Evolutionary conservation across 2,329 filamentous ascomycete genomes (phyloP).

Genomic region (Leptographium galeiforme): DNA sequence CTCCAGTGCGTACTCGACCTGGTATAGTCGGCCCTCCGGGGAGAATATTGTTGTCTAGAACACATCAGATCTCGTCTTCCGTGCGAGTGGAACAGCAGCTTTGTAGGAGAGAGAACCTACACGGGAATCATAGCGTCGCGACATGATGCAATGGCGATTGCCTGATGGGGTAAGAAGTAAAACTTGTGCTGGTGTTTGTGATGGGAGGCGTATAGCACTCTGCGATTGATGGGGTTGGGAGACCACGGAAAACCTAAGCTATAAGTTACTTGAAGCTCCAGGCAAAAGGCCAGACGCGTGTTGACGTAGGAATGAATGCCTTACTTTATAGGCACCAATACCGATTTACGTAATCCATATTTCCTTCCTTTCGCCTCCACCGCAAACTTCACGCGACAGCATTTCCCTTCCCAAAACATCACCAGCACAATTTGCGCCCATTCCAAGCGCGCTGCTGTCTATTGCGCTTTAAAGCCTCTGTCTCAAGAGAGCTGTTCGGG

Average conservation of each 20-base stretch:
- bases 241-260: slow-evolving; percentile 2
- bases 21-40: slow-evolving; percentile 93
- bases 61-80: slow-evolving; percentile 3
- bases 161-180: no score
- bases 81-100: neutral
- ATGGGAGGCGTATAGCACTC: neutral
- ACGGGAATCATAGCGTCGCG: slow-evolving; percentile 92
- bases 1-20: slow-evolving; percentile 98
- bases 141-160: slow-evolving; percentile 47
- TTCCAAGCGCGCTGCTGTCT: neutral
- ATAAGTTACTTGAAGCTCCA: slow-evolving; percentile 19
- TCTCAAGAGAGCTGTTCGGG: neutral
- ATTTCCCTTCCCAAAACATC: neutral
- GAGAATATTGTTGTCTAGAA: slow-evolving; percentile 96
- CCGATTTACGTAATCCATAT: neutral
- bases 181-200: neutral
- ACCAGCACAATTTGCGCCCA: neutral
- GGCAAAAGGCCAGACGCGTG: slow-evolving; percentile 20
- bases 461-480: no score
- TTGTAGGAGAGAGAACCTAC: slow-evolving; percentile 39
- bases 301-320: neutral
- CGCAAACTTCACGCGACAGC: neutral
- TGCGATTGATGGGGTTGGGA: neutral
- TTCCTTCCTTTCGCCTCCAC: neutral
- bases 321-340: neutral